These are phyloP conservation scores for Dactylonectria macrodidyma DNA, from an alignment of 2,329 filamentous ascomycete species.

Conservation along the genomic window DNA sequence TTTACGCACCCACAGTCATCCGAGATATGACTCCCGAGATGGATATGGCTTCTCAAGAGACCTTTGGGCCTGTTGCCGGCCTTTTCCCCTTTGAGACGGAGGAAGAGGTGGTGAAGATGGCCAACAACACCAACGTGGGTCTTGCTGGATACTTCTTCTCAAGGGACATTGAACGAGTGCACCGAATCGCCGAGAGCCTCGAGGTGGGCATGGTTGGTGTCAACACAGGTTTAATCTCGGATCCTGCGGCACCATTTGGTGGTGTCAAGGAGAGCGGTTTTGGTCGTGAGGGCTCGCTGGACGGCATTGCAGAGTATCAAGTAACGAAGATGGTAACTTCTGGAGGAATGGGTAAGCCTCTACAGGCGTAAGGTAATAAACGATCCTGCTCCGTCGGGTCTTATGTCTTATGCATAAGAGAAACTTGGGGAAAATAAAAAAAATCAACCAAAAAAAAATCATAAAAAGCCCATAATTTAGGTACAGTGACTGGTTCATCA, in stretches of 20 bases:
- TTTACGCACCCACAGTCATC: slow-evolving; percentile 91
- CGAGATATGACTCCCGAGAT: slow-evolving; percentile 89
- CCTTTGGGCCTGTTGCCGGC: slow-evolving; percentile 93
- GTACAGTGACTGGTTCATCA: too few relatives aligned
- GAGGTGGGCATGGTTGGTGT: slow-evolving; percentile 92
- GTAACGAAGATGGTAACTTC: slow-evolving; percentile 76
- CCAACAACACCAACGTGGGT: slow-evolving; percentile 88
- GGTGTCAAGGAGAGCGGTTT: slow-evolving; percentile 89
- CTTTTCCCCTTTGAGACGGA: slow-evolving; percentile 92
- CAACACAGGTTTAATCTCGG: slow-evolving; percentile 80
- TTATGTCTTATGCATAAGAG: too few relatives aligned
- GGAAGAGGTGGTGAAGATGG: slow-evolving; percentile 86
- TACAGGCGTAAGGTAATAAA: slow-evolving; percentile 55
- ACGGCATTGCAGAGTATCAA: slow-evolving; percentile 84
- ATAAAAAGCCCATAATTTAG: too few relatives aligned
- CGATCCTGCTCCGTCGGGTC: too few relatives aligned
- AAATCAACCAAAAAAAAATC: too few relatives aligned
- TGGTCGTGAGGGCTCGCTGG: slow-evolving; percentile 82
- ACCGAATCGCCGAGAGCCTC: slow-evolving; percentile 76
- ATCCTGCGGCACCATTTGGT: slow-evolving; percentile 76
- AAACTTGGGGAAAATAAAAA: too few relatives aligned
- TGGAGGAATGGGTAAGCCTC: slow-evolving; percentile 69
- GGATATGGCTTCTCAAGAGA: slow-evolving; percentile 89
- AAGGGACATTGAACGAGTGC: slow-evolving; percentile 70
- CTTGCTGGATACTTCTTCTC: slow-evolving; percentile 96